Conservation (phyloP, 2,329 filamentous ascomycete genomes). For the Rhynchosporium secalis region DNA sequence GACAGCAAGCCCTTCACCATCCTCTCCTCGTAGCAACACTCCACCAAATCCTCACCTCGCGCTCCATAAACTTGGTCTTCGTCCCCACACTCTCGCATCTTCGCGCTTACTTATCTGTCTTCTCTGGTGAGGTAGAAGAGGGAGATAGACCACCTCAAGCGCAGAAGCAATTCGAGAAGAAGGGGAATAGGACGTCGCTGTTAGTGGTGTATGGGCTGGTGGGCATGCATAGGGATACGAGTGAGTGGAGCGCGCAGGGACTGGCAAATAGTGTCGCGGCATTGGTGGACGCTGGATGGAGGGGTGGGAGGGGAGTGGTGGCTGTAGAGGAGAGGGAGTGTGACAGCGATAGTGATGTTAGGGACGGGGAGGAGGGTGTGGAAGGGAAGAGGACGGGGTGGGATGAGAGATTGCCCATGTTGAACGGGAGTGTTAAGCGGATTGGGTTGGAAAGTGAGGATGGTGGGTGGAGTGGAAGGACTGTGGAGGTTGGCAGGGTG, state of each 20-base stretch:
- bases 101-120: conserved; percentile 69
- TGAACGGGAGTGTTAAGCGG: conserved; percentile 56
- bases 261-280: conserved; percentile 61
- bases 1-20: conserved; percentile 36
- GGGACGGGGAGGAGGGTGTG: conserved; percentile 43
- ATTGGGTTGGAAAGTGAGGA: conserved; percentile 47
- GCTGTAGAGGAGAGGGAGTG: conserved; percentile 46
- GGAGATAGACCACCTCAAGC: conserved; percentile 12
- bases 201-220: conserved; percentile 67
- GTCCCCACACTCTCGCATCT: conserved; percentile 74
- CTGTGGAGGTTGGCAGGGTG: conserved; percentile 57
- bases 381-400: conserved; percentile 38
- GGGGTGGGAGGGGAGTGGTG: conserved; percentile 47
- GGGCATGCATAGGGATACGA: conserved; percentile 64
- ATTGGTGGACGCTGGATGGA: conserved; percentile 60
- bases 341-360: conserved; percentile 35
- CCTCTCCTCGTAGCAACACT: conserved; percentile 64
- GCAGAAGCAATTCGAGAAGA: conserved; percentile 20
- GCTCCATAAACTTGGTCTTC: conserved; percentile 70
- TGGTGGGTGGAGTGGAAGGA: conserved; percentile 57
- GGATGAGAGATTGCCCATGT: conserved; percentile 57
- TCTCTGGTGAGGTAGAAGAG: conserved; percentile 9
- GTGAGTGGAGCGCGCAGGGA: conserved; percentile 76
- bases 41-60: conserved; percentile 66
- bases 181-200: conserved; percentile 41